phyloP scores from a whole-genome alignment of 371 early-diverging fungal species.

The Mortierella sp. region DNA sequence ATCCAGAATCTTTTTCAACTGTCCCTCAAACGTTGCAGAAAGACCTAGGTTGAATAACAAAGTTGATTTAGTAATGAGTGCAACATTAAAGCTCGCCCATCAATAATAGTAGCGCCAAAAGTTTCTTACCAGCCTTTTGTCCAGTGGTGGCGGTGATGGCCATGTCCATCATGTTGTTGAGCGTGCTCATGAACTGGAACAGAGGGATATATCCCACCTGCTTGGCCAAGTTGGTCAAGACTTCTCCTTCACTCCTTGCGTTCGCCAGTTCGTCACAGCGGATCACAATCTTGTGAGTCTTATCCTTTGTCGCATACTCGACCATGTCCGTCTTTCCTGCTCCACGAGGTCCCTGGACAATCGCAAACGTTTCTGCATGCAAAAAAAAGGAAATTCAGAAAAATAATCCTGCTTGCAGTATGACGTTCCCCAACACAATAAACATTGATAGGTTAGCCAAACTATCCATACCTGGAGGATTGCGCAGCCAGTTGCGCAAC shows the following conservation, averaged over 20 bases:
- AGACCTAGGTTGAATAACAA: conserved; percentile 39
- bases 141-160: conserved; percentile 89
- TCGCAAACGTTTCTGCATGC: conserved; percentile 67
- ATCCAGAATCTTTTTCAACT: conserved; percentile 73
- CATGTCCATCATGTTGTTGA: conserved; percentile 82
- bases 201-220: conserved; percentile 88
- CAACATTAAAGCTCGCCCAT: not conserved
- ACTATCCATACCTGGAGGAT: conserved; percentile 71
- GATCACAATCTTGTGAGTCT: conserved; percentile 78
- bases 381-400: not conserved
- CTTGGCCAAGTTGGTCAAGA: conserved; percentile 75
- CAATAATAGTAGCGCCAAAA: not conserved
- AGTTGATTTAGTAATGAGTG: too few species aligned
- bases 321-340: conserved; percentile 73
- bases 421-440: not conserved
- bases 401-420: not conserved
- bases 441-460: too few species aligned
- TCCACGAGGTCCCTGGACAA: conserved; percentile 73
- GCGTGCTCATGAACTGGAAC: conserved; percentile 81
- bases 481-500: conserved; percentile 72
- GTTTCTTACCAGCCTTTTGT: conserved; percentile 78
- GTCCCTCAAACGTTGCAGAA: conserved; percentile 70
- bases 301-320: conserved; percentile 65
- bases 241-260: conserved; percentile 78
- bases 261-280: conserved; percentile 84